Evolutionary conservation across 176 grass and related monocot species (phyloP).

Genomic region (Oryza australiensis): DNA sequence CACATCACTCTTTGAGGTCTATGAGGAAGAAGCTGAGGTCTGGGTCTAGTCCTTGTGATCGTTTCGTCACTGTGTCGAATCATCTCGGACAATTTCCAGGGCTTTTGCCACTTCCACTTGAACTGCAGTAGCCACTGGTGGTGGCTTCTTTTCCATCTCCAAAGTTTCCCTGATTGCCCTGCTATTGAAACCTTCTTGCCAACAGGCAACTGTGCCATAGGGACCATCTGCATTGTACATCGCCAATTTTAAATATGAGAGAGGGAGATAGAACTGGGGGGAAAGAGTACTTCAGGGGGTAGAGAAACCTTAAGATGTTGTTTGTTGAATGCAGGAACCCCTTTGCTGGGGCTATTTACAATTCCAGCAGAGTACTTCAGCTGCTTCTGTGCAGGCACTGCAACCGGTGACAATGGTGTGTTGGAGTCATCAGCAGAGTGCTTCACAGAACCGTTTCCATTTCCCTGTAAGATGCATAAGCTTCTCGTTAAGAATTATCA

Average conservation of each 20-base stretch:
- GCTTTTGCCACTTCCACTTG: constrained; percentile 99
- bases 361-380: constrained; percentile 95
- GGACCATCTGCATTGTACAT: constrained; percentile 75
- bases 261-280: background rate
- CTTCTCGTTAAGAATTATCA: constrained; percentile 2
- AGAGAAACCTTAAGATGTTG: constrained; percentile 65
- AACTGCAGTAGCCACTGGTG: constrained; percentile 97
- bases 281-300: background rate
- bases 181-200: constrained; percentile 71
- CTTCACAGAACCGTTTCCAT: constrained; percentile 65
- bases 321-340: constrained; percentile 56
- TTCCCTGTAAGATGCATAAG: constrained; percentile 55
- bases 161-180: constrained; percentile 87
- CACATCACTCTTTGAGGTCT: constrained; percentile 60
- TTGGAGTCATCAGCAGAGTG: constrained; percentile 67
- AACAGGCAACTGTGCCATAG: constrained; percentile 62
- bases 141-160: constrained; percentile 99
- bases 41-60: constrained; percentile 63
- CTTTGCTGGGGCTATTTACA: constrained; percentile 80
- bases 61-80: constrained; percentile 89
- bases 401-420: constrained; percentile 72
- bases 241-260: constrained; percentile 7
- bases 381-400: constrained; percentile 94
- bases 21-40: constrained; percentile 53
- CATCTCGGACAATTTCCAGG: constrained; percentile 90